phyloP scores from a whole-genome alignment of 1,284 basidiomycete species.

The Butyriboletus appendiculatus region DNA sequence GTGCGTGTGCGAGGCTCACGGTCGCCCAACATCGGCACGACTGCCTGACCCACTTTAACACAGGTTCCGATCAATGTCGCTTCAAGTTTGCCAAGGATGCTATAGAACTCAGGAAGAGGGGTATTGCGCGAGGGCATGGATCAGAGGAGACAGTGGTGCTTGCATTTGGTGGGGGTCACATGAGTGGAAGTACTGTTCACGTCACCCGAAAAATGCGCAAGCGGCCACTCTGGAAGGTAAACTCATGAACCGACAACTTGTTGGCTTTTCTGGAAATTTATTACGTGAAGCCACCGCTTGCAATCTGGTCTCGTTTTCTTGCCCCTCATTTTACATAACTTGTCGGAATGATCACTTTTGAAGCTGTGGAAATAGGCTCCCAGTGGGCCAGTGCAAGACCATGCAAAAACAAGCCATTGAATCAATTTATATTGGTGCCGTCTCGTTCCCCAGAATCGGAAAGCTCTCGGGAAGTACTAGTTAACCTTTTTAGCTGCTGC shows the following conservation, averaged over 20 bases:
- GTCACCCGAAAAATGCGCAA: constrained; percentile 84
- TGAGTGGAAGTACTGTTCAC: constrained; percentile 76
- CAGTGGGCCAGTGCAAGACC: background rate
- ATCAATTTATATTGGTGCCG: background rate
- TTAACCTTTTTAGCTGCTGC: constrained; percentile 31
- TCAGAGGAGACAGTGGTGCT: constrained; percentile 85
- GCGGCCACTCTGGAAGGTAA: constrained; percentile 84
- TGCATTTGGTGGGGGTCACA: constrained; percentile 72
- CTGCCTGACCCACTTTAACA: constrained; percentile 15
- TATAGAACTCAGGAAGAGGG: constrained; percentile 76
- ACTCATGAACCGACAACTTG: constrained; percentile 43
- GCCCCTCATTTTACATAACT: constrained; percentile 20
- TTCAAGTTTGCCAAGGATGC: constrained; percentile 90
- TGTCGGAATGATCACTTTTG: constrained; percentile 18
- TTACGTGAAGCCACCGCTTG: constrained; percentile 31
- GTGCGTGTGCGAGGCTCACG: constrained; percentile 43
- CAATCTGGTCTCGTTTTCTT: constrained; percentile 20
- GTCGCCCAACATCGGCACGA: constrained; percentile 3
- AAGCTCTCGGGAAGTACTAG: constrained; percentile 24
- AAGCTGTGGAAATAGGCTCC: constrained; percentile 1
- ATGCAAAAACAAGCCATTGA: constrained; percentile 3
- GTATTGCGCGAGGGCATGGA: constrained; percentile 58
- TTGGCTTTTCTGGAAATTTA: constrained; percentile 17
- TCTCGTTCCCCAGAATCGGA: constrained; percentile 13
- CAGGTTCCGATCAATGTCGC: constrained; percentile 79